A percentile compares a stretch with the other conserved stretches of the same genome.
Evolutionary conservation across 179 eudicot species (phyloP).

Genomic region (Corrigiola litoralis): DNA sequence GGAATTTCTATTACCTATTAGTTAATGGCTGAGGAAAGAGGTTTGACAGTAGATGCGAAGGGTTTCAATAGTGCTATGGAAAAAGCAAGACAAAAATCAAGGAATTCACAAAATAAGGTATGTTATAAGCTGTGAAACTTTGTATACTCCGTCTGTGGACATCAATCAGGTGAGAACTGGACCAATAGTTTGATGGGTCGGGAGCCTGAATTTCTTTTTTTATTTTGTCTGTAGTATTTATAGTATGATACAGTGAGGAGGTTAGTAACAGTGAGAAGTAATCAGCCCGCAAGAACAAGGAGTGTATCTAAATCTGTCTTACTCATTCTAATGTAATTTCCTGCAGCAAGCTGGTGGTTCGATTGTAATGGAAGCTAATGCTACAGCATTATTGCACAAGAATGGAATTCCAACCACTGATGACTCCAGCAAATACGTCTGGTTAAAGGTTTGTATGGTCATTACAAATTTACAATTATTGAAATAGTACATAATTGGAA

Average conservation of each 20-base stretch:
- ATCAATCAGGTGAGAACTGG: no score
- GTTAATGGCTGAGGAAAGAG: constrained; percentile 98
- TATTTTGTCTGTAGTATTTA: no score
- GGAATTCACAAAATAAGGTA: constrained; percentile 85
- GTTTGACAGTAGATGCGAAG: constrained; percentile 71
- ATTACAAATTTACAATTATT: background rate
- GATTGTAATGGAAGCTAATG: constrained; percentile 89
- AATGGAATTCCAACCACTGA: constrained; percentile 63
- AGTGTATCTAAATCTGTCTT: background rate
- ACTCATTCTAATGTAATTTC: background rate
- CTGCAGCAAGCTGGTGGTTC: constrained; percentile 77
- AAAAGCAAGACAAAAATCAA: constrained; percentile 88
- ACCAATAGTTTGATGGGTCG: background rate
- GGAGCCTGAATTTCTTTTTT: no score
- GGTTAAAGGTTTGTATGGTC: constrained; percentile 59
- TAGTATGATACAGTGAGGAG: no score
- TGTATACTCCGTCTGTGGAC: no score
- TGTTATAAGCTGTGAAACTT: background rate
- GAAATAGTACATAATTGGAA: no score
- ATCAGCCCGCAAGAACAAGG: background rate
- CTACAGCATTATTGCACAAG: constrained; percentile 70
- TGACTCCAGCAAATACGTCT: constrained; percentile 72
- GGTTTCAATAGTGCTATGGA: constrained; percentile 74
- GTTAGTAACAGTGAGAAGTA: background rate
- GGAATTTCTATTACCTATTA: constrained; percentile 26